Percentiles rank a stretch among this genome's conserved stretches.
phyloP scores from a whole-genome alignment of 257 asterid genomes.

The Scutellaria barbata region DNA sequence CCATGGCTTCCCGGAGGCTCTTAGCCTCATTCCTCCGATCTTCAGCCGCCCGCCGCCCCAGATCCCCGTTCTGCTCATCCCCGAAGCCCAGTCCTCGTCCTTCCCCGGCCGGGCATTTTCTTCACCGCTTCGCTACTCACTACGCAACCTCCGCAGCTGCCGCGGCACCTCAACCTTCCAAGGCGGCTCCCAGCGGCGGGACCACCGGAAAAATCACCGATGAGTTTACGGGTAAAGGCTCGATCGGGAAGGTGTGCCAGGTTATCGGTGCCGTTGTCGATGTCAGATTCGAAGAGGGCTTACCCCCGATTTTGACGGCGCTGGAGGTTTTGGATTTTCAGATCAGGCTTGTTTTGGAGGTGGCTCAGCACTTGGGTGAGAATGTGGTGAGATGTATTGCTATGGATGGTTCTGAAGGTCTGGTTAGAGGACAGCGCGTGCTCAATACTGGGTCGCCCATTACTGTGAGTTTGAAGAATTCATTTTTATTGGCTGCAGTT shows the following conservation, averaged over 20 bases:
- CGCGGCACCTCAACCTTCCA: constrained; percentile 45
- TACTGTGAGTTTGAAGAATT: constrained; percentile 57
- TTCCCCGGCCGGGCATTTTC: constrained; percentile 69
- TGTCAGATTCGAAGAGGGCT: constrained; percentile 82
- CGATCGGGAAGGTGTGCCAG: constrained; percentile 87
- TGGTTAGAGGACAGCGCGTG: constrained; percentile 90
- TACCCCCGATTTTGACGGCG: constrained; percentile 94
- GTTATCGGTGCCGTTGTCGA: constrained; percentile 98
- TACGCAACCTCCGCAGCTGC: constrained; percentile 77
- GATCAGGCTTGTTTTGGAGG: constrained; percentile 95
- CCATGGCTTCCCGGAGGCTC: constrained; percentile 64
- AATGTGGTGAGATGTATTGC: constrained; percentile 93
- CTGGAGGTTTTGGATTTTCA: constrained; percentile 86
- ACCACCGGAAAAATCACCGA: constrained; percentile 71
- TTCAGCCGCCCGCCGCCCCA: constrained; percentile 47
- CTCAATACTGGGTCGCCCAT: constrained; percentile 94
- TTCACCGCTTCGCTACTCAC: constrained; percentile 63
- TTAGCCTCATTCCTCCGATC: constrained; percentile 55
- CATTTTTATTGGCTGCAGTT: neutral
- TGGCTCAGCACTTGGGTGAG: constrained; percentile 96
- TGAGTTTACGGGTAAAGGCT: constrained; percentile 75
- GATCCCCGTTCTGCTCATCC: constrained; percentile 46
- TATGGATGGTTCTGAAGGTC: constrained; percentile 99
- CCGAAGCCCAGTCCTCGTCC: constrained; percentile 49
- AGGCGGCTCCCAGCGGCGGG: constrained; percentile 32